A percentile compares a stretch with the other conserved stretches of the same genome.
phyloP scores from a whole-genome alignment of 2,329 filamentous ascomycete species.

The Aspergillus uvarum region DNA sequence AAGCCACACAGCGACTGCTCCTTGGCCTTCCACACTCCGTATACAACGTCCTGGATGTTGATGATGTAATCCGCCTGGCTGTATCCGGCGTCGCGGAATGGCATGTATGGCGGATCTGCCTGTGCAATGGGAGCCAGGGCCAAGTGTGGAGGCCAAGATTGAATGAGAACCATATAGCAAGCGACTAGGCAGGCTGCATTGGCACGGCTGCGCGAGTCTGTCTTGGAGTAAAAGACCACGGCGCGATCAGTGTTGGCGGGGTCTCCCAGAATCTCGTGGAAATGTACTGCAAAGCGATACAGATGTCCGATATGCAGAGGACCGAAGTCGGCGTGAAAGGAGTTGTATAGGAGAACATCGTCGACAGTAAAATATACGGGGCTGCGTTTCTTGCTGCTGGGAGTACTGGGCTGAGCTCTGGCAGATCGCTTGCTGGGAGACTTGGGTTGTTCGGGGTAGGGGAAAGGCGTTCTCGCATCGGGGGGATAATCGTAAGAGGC shows the following conservation, averaged over 20 bases:
- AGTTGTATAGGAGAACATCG: constrained; percentile 90
- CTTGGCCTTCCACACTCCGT: constrained; percentile 98
- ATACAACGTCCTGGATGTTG: constrained; percentile 95
- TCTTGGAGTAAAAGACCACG: constrained; percentile 93
- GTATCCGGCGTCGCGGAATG: constrained; percentile 96
- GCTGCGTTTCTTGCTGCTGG: constrained; percentile 53
- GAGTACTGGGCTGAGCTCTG: constrained; percentile 61
- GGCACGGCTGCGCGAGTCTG: constrained; percentile 81
- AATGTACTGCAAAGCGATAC: constrained; percentile 92
- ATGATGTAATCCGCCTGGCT: constrained; percentile 96
- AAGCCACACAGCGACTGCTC: constrained; percentile 89
- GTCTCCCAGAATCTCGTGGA: constrained; percentile 91
- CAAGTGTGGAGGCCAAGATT: constrained; percentile 94
- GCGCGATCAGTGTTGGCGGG: constrained; percentile 85
- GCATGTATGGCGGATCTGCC: constrained; percentile 96
- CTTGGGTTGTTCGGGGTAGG: constrained; percentile 65
- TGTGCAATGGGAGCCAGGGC: constrained; percentile 94
- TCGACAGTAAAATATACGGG: constrained; percentile 97
- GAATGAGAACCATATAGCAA: constrained; percentile 98
- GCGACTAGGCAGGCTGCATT: constrained; percentile 94
- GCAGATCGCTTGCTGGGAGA: constrained; percentile 77
- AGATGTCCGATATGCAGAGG: constrained; percentile 95
- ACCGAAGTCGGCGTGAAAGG: constrained; percentile 97
- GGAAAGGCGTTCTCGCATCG: constrained; percentile 78
- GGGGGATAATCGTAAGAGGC: constrained; percentile 86